Evolutionary conservation across 192 early-diverging fungal species (phyloP).

Genomic region (Oehlia diaphana): DNA sequence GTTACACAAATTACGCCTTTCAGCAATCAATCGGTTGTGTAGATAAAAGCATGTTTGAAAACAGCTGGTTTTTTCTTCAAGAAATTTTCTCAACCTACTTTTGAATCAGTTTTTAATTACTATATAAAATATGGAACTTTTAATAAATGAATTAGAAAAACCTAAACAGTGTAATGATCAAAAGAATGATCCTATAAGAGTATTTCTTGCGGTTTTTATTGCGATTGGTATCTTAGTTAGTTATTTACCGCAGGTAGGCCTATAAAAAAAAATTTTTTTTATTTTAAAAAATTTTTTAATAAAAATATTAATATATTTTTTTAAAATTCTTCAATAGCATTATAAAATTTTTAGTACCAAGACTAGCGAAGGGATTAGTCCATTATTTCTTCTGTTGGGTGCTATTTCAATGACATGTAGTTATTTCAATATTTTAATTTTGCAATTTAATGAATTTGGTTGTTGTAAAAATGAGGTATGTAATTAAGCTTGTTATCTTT

Average conservation of each 20-base stretch:
- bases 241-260: constrained; percentile 79
- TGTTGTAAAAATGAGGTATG: constrained; percentile 51
- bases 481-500: not conserved
- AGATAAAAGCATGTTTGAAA: no score
- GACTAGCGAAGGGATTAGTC: constrained; percentile 59
- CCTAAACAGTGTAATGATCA: no score
- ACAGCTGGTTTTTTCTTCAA: no score
- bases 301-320: not conserved
- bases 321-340: constrained; percentile 34
- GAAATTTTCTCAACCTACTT: no score
- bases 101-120: no score
- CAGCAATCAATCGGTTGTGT: no score
- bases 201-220: constrained; percentile 69
- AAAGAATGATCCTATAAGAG: not conserved
- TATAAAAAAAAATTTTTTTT: not conserved
- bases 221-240: constrained; percentile 81
- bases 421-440: constrained; percentile 54
- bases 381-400: constrained; percentile 57
- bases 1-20: no score
- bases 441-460: constrained; percentile 47
- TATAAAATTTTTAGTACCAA: constrained; percentile 51
- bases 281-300: not conserved
- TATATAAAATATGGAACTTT: no score
- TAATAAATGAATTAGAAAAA: no score
- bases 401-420: constrained; percentile 54